Evolutionary conservation across 1,139 yeast species (phyloP).

Genomic region (Hanseniaspora gamundiae): DNA sequence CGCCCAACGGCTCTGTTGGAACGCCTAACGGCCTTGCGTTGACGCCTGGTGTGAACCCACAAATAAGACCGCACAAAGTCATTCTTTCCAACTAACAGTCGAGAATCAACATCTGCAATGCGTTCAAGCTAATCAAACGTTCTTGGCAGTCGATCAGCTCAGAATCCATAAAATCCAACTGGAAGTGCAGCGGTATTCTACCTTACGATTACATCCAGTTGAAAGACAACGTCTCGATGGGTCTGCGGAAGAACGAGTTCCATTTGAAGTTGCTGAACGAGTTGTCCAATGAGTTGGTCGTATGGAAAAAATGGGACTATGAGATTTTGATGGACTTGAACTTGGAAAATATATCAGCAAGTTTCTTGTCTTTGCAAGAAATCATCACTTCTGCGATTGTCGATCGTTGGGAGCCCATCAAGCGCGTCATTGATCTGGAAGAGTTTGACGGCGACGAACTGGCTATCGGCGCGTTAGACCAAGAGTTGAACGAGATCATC

Average conservation of each 20-base stretch:
- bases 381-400: slow-evolving; percentile 50
- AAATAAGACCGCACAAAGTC: slow-evolving; percentile 10
- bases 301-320: slow-evolving; percentile 46
- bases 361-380: slow-evolving; percentile 52
- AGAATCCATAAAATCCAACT: slow-evolving; percentile 37
- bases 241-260: slow-evolving; percentile 24
- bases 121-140: slow-evolving; percentile 44
- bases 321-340: slow-evolving; percentile 44
- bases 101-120: slow-evolving; percentile 39
- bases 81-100: slow-evolving; percentile 26
- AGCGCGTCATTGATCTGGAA: slow-evolving; percentile 1
- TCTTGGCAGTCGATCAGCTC: slow-evolving; percentile 43
- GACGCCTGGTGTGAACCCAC: neutral
- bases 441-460: slow-evolving; percentile 1
- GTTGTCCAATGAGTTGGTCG: slow-evolving; percentile 35
- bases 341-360: slow-evolving; percentile 43
- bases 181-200: slow-evolving; percentile 36
- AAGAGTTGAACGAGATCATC: slow-evolving; percentile 1
- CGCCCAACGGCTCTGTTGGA: neutral
- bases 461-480: slow-evolving; percentile 1
- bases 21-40: neutral
- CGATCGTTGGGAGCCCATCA: slow-evolving; percentile 29
- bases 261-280: slow-evolving; percentile 30
- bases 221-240: slow-evolving; percentile 22
- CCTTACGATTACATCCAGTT: slow-evolving; percentile 22